A percentile compares a stretch with the other conserved stretches of the same genome.
Conservation (phyloP, 306 rosid species). For the Medicago truncatula region MtrunA17r5.0-ANR NC_053049.1:36268001-36268500, state of each 20-base stretch:
- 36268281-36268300: not conserved
- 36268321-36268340: constrained; percentile 8
- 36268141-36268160: not conserved
- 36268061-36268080: not conserved
- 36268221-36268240: constrained; percentile 17
- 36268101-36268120: constrained; percentile 16
- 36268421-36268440: not conserved
- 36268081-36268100: not conserved
- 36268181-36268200: not conserved
- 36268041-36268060: not conserved
- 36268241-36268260: constrained; percentile 6
- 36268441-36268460: constrained; percentile 21
- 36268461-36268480: constrained; percentile 1
- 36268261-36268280: constrained; percentile 7
- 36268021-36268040: constrained; percentile 2
- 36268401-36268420: constrained; percentile 6
- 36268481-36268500: constrained; percentile 33
- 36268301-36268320: not conserved
- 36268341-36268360: not conserved
- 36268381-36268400: not conserved
- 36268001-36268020: constrained; percentile 38
- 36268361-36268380: not conserved
- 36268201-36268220: not conserved
- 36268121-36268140: constrained; percentile 2
- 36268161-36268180: not conserved